These are phyloP conservation scores for Piedraia hortae DNA, from an alignment of 2,329 filamentous ascomycete genomes.

Conservation along the genomic window DNA sequence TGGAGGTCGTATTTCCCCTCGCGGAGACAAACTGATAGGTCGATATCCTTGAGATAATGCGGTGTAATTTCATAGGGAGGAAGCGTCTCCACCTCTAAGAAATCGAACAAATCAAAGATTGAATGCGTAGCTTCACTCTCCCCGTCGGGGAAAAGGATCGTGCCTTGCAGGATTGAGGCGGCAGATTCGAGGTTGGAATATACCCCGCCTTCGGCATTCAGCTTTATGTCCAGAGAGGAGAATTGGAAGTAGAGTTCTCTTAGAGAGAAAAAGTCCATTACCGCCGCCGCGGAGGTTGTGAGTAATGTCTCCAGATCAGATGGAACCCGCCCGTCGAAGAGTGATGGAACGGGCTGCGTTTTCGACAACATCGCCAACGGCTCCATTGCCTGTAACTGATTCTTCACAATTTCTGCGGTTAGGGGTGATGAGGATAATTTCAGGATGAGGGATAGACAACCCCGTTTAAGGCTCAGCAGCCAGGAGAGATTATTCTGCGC, in stretches of 20 bases:
- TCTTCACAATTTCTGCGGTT: slow-evolving; percentile 45
- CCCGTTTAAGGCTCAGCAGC: slow-evolving; percentile 17
- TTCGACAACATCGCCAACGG: slow-evolving; percentile 55
- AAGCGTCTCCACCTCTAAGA: slow-evolving; percentile 37
- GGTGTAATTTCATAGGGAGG: slow-evolving; percentile 23
- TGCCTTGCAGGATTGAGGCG: slow-evolving; percentile 44
- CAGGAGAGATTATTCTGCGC: slow-evolving; percentile 12
- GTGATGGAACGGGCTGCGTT: slow-evolving; percentile 38
- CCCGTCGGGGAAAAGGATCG: slow-evolving; percentile 37
- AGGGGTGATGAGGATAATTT: slow-evolving; percentile 63
- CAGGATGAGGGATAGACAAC: slow-evolving; percentile 34
- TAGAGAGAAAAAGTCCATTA: slow-evolving; percentile 51
- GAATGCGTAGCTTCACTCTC: slow-evolving; percentile 41
- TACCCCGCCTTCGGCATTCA: slow-evolving; percentile 20
- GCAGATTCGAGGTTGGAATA: slow-evolving; percentile 26
- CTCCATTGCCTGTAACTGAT: slow-evolving; percentile 53
- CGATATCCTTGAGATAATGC: slow-evolving; percentile 34
- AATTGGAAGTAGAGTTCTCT: slow-evolving; percentile 64
- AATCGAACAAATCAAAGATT: slow-evolving; percentile 83
- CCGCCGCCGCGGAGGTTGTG: slow-evolving; percentile 35
- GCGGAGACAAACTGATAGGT: slow-evolving; percentile 36
- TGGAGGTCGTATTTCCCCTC: slow-evolving; percentile 39
- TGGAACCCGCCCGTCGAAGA: slow-evolving; percentile 46
- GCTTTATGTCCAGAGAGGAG: slow-evolving; percentile 56
- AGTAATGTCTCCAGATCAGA: slow-evolving; percentile 38